Evolutionary conservation across 2,329 filamentous ascomycete species (phyloP).

Genomic region (Thyridium curvatum): DNA sequence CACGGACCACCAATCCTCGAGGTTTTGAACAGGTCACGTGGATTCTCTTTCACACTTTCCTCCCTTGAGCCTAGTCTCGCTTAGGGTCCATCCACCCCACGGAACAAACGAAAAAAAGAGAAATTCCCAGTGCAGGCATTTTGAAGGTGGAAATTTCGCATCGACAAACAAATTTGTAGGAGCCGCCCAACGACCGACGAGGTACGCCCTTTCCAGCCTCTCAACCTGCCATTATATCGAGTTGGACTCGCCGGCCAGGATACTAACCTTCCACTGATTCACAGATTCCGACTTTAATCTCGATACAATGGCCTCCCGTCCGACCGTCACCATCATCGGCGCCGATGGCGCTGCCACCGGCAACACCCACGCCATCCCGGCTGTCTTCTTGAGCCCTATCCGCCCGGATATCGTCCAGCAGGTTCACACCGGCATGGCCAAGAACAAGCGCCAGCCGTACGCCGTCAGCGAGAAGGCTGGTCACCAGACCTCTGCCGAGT

Average conservation of each 20-base stretch:
- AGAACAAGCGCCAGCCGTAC: slow-evolving; percentile 99
- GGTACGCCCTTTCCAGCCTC: no score
- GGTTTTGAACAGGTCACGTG: no score
- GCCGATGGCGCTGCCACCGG: slow-evolving; percentile 91
- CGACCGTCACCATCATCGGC: slow-evolving; percentile 95
- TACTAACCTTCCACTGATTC: not conserved
- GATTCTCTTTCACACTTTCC: no score
- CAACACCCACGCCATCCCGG: slow-evolving; percentile 84
- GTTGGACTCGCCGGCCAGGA: not conserved
- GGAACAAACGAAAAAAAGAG: no score
- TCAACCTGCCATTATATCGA: no score
- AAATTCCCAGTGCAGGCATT: no score
- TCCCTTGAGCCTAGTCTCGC: no score
- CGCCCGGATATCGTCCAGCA: slow-evolving; percentile 98
- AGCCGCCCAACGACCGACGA: no score
- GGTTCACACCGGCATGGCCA: slow-evolving; percentile 98
- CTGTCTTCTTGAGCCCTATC: slow-evolving; percentile 96
- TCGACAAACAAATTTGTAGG: no score
- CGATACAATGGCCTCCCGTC: slow-evolving; percentile 83
- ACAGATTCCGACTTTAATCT: slow-evolving; percentile 1
- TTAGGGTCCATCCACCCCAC: no score
- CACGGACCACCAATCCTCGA: no score
- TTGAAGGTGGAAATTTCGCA: no score
- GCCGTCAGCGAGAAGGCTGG: slow-evolving; percentile 99
- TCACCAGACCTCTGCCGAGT: slow-evolving; percentile 99